These are phyloP conservation scores for Metschnikowia dekortorum DNA, from an alignment of 805 yeast genomes.

Conservation along the genomic window DNA sequence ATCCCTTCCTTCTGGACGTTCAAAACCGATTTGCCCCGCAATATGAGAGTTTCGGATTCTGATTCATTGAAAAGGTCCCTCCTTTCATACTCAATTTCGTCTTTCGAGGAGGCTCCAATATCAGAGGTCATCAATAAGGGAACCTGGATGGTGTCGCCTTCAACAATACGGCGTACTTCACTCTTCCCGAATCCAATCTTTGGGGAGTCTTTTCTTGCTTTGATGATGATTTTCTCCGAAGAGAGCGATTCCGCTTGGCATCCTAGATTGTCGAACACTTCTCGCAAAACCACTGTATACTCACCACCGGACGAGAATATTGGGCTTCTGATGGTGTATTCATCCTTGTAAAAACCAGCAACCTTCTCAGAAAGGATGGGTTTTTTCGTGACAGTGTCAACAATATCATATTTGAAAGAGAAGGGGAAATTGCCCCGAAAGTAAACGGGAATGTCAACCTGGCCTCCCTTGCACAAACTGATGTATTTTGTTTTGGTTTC, in stretches of 20 bases:
- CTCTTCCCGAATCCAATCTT: slow-evolving; percentile 27
- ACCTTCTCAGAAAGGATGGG: slow-evolving; percentile 27
- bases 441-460: slow-evolving; percentile 43
- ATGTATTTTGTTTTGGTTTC: slow-evolving; percentile 15
- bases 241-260: slow-evolving; percentile 71
- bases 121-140: slow-evolving; percentile 46
- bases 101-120: slow-evolving; percentile 25
- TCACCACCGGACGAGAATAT: slow-evolving; percentile 62
- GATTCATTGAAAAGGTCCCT: slow-evolving; percentile 18
- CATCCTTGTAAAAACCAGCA: slow-evolving; percentile 22
- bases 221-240: slow-evolving; percentile 55
- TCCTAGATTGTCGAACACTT: slow-evolving; percentile 69
- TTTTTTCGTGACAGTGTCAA: slow-evolving; percentile 37
- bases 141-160: slow-evolving; percentile 55
- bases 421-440: slow-evolving; percentile 83
- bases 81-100: slow-evolving; percentile 30
- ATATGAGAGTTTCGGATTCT: slow-evolving; percentile 3
- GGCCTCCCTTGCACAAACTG: slow-evolving; percentile 28
- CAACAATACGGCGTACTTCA: slow-evolving; percentile 42
- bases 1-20: slow-evolving; percentile 38
- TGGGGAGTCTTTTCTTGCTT: slow-evolving; percentile 70
- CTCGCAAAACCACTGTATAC: slow-evolving; percentile 58
- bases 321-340: slow-evolving; percentile 49
- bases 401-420: slow-evolving; percentile 60
- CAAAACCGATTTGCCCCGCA: slow-evolving; percentile 17